A percentile compares a stretch with the other conserved stretches of the same genome.
Conservation (phyloP, 2,329 filamentous ascomycete species). For the Malbranchea zuffiana region DNA sequence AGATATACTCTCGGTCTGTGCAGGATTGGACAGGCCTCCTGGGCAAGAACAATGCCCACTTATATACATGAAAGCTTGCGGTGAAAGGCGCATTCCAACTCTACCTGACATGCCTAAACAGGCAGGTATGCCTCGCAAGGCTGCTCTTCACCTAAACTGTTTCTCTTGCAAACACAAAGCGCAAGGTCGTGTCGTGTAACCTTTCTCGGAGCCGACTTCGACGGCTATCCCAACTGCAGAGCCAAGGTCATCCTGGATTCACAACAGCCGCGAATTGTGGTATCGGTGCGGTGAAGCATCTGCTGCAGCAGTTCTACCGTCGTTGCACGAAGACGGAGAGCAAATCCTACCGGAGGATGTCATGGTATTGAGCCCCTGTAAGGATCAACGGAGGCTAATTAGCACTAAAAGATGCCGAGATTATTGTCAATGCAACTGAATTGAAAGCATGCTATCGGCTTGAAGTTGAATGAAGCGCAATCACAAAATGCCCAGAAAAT, state of each 20-base stretch:
- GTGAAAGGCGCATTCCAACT: too few relatives aligned
- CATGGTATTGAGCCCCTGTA: slow-evolving; percentile 3
- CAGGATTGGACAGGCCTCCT: too few relatives aligned
- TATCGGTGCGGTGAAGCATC: neutral
- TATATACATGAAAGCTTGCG: too few relatives aligned
- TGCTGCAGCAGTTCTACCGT: neutral
- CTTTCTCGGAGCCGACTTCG: slow-evolving; percentile 1
- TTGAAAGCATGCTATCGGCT: too few relatives aligned
- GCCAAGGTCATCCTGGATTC: slow-evolving; percentile 1
- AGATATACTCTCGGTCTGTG: too few relatives aligned
- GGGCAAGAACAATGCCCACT: too few relatives aligned
- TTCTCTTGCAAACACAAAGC: neutral
- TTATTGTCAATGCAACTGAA: too few relatives aligned
- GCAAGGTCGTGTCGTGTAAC: neutral
- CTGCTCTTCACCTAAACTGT: neutral
- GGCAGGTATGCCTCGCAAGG: too few relatives aligned
- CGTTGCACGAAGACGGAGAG: neutral
- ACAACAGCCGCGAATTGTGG: neutral
- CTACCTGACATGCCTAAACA: too few relatives aligned
- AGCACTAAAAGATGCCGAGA: too few relatives aligned
- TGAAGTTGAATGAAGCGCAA: too few relatives aligned
- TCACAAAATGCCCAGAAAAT: too few relatives aligned
- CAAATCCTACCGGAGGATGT: slow-evolving; percentile 3
- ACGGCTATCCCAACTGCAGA: neutral
- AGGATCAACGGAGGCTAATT: neutral